Percentiles rank a stretch among this genome's conserved stretches.
phyloP scores from a whole-genome alignment of 306 rosid genomes.

The Heteromeles arbutifolia region DNA sequence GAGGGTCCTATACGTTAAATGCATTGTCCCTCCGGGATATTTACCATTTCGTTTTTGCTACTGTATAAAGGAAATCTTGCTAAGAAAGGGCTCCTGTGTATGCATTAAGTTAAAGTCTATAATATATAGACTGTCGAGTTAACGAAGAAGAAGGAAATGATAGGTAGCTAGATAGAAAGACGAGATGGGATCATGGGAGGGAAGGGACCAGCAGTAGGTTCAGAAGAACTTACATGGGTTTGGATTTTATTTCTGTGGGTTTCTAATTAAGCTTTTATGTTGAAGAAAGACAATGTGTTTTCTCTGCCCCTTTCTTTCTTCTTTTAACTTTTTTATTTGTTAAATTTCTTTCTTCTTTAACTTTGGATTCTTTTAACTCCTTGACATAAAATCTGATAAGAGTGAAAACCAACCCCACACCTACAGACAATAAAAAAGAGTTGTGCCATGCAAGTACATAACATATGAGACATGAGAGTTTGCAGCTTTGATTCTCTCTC shows the following conservation, averaged over 20 bases:
- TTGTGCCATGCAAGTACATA: conserved; percentile 39
- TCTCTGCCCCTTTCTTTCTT: neutral
- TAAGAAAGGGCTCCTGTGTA: neutral
- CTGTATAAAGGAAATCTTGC: neutral
- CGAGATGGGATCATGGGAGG: neutral
- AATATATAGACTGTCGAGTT: neutral
- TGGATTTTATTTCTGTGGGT: conserved; percentile 26
- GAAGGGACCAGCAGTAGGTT: conserved; percentile 50
- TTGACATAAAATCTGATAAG: conserved; percentile 42
- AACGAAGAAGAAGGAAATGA: neutral
- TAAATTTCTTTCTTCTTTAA: neutral
- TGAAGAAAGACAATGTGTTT: conserved; percentile 33
- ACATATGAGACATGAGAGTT: conserved; percentile 41
- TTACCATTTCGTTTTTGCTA: neutral
- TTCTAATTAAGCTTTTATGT: conserved; percentile 19
- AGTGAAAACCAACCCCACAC: conserved; percentile 19
- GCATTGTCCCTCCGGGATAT: neutral
- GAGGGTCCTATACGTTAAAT: neutral
- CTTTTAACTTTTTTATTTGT: neutral
- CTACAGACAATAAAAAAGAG: conserved; percentile 19
- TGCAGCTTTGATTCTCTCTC: conserved; percentile 36
- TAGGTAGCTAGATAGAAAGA: neutral
- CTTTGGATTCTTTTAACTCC: conserved; percentile 30
- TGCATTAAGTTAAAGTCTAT: neutral
- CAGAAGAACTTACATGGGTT: conserved; percentile 39